Conservation (phyloP, 257 asterid genomes). For the Agastache rugosa region DNA sequence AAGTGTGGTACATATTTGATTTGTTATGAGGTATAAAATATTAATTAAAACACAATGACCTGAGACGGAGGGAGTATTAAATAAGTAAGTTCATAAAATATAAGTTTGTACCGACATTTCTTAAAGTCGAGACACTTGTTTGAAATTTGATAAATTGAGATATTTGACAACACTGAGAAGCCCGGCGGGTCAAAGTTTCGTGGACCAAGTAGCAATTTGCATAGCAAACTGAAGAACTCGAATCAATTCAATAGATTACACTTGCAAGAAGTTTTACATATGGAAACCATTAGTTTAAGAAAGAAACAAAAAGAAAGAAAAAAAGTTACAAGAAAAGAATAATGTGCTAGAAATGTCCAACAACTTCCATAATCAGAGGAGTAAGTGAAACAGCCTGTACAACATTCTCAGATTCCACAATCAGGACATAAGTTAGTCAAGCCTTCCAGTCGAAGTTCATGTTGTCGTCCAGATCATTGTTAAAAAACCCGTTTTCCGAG, state of each 20-base stretch:
- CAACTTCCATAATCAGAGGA: slow-evolving; percentile 33
- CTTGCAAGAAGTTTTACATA: slow-evolving; percentile 41
- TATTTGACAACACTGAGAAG: no score
- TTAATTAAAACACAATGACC: no score
- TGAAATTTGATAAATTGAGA: no score
- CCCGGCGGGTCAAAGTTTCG: neutral
- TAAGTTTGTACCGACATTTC: no score
- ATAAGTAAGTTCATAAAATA: no score
- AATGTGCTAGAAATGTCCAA: slow-evolving; percentile 42
- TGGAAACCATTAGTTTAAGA: slow-evolving; percentile 34
- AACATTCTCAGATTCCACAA: slow-evolving; percentile 41
- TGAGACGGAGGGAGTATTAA: no score
- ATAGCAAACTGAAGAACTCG: neutral
- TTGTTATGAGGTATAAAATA: no score
- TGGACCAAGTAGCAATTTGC: neutral
- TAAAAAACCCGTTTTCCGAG: slow-evolving; percentile 71
- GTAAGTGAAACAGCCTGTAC: slow-evolving; percentile 56
- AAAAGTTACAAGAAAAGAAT: slow-evolving; percentile 1
- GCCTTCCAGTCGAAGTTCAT: slow-evolving; percentile 84
- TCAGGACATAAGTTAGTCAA: slow-evolving; percentile 46
- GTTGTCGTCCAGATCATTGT: slow-evolving; percentile 70
- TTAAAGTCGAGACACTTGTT: no score
- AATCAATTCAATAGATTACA: slow-evolving; percentile 52
- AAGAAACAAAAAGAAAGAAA: slow-evolving; percentile 12
- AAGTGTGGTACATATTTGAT: no score